Evolutionary conservation across 805 yeast genomes (phyloP), one percentile per base, ranked within the genome.

Genomic region (Ascoidea rubescens): DNA sequence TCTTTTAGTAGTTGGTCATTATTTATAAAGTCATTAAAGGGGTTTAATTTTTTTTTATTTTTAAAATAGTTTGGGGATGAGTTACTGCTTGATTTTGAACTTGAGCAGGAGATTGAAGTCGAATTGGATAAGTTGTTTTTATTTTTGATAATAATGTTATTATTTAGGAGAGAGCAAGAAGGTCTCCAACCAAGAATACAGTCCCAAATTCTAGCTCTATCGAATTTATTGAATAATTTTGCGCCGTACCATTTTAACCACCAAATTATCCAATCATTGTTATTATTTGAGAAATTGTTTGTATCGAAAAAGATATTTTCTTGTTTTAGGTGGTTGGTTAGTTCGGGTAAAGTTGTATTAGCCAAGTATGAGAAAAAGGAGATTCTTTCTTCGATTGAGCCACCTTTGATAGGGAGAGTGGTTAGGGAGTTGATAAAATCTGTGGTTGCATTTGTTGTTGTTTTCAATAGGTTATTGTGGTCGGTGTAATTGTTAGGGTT

Each of bases 161-260:
- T 65, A 52, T 65, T 62, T 10, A 65, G 59, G 17, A 64, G 56
- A 6, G 56, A 55, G 33, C 68, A 70, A 49, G 66, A 37, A 8
- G 71, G 71, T 59, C 90, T 73, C 80, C 90, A 87, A 1, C 96
- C 96, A 31, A 90, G 65, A 48, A 89, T 66, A 56, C 80, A 68
- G 67, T 90, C 98, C 98, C 98, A 90, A 5, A 88, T 72, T 55
- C 96, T 73, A 10, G 93, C 96, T 51, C 96, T 68, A 65, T 88
- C 96, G 54, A 73, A 74, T 55, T 84, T 75, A 47, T 89, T 82
- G 77, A 95, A 80, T 5, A 84, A 88, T 65, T 86, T 86, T 12
- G 93, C 78, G 21, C 96, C 96, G 61, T 87, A 78, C 74, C 86
- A 90, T 62, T 88, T 87, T 56, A 90, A 71, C 97, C 97, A 90